A percentile compares a stretch with the other conserved stretches of the same genome.
phyloP scores from a whole-genome alignment of 257 asterid genomes.

The Thymus quinquecostatus region DNA sequence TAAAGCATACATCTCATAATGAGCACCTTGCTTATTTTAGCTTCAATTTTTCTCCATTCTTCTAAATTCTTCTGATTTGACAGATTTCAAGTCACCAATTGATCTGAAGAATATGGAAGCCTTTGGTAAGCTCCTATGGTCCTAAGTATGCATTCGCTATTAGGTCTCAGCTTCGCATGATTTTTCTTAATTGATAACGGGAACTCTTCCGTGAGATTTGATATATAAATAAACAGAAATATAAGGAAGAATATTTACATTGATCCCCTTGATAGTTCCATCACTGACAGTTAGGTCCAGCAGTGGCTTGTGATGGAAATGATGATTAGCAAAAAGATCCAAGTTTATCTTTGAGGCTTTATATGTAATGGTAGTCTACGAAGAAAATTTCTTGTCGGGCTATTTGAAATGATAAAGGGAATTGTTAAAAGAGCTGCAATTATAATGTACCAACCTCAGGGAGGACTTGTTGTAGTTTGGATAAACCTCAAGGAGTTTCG shows the following conservation, averaged over 20 bases:
- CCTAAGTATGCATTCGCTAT: constrained; percentile 26
- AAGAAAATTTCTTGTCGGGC: neutral
- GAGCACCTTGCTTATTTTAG: neutral
- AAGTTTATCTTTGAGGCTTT: constrained; percentile 13
- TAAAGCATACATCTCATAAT: constrained; percentile 15
- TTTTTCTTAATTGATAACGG: constrained; percentile 20
- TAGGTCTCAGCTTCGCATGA: neutral
- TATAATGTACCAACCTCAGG: constrained; percentile 3
- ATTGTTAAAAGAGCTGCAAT: neutral
- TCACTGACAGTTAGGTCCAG: constrained; percentile 4
- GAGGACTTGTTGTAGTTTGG: constrained; percentile 5
- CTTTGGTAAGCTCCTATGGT: constrained; percentile 63
- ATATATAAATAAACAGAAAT: neutral
- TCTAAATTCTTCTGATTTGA: constrained; percentile 30
- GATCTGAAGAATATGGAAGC: constrained; percentile 95
- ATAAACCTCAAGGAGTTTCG: constrained; percentile 9
- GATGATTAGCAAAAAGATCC: neutral
- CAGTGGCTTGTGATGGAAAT: constrained; percentile 3
- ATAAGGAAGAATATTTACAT: neutral
- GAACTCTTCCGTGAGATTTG: neutral
- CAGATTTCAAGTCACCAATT: constrained; percentile 89
- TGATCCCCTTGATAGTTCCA: constrained; percentile 5
- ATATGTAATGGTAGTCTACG: constrained; percentile 1
- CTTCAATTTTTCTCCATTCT: constrained; percentile 6
- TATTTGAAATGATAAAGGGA: constrained; percentile 2